Percentiles rank a stretch among this genome's conserved stretches.
Evolutionary conservation across 2,329 filamentous ascomycete species (phyloP).

Genomic region (Coniochaeta sp.): DNA sequence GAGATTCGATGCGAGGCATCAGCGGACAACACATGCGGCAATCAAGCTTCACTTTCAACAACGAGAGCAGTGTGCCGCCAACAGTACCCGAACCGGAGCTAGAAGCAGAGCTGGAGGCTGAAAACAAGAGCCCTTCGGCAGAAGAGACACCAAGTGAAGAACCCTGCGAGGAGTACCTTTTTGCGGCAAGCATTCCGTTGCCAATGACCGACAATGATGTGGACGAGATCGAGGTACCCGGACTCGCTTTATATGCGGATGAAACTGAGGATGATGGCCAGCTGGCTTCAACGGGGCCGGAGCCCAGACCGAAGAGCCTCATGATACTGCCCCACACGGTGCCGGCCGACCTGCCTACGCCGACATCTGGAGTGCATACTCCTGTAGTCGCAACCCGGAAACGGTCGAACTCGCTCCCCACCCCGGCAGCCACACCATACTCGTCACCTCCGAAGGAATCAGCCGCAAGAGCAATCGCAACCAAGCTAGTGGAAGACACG

Average conservation of each 20-base stretch:
- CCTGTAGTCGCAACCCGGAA: conserved; percentile 28
- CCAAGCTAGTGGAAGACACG: background rate
- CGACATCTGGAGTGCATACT: conserved; percentile 26
- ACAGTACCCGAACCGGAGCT: conserved; percentile 26
- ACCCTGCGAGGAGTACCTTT: conserved; percentile 32
- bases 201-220: conserved; percentile 62
- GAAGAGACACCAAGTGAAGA: conserved; percentile 7
- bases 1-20: conserved; percentile 31
- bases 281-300: conserved; percentile 21
- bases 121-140: conserved; percentile 1
- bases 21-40: conserved; percentile 24
- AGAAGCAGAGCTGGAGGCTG: conserved; percentile 7
- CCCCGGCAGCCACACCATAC: conserved; percentile 6
- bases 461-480: background rate
- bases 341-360: conserved; percentile 22
- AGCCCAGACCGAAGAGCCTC: conserved; percentile 40
- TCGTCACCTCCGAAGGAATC: background rate
- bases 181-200: conserved; percentile 57
- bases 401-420: conserved; percentile 43
- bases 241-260: conserved; percentile 54
- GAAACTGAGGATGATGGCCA: conserved; percentile 45
- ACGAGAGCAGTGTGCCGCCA: conserved; percentile 26
- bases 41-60: conserved; percentile 24
- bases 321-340: conserved; percentile 22
- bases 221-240: conserved; percentile 74